Conservation (phyloP, 2,329 filamentous ascomycete species). For the Cordyceps militaris region DNA sequence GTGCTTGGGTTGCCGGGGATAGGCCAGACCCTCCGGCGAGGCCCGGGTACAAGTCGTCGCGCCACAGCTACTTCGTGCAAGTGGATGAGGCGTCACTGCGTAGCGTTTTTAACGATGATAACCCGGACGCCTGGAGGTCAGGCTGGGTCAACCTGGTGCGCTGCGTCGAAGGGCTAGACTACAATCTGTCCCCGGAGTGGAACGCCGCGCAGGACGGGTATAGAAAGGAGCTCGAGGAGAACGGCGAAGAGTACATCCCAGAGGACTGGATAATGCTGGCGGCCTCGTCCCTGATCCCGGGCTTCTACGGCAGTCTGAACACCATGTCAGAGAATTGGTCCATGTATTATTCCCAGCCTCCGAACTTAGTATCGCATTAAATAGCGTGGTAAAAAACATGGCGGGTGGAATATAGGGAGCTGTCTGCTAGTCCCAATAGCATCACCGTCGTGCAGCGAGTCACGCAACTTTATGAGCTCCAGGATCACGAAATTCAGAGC, state of each 20-base stretch:
- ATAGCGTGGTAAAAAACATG: not conserved
- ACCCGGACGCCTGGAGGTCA: not conserved
- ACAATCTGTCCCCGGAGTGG: not conserved
- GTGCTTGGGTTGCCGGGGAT: not conserved
- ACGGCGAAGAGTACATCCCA: not conserved
- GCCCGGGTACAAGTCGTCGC: not conserved
- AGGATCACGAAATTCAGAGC: too few species aligned
- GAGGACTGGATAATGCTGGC: not conserved
- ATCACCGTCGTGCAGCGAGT: too few species aligned
- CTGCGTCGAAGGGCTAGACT: not conserved
- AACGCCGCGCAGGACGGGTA: not conserved
- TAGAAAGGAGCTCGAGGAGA: not conserved
- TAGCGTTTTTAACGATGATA: not conserved
- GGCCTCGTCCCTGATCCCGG: not conserved
- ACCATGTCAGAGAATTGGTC: not conserved
- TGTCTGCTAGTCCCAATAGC: too few species aligned
- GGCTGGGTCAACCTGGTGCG: constrained; percentile 1
- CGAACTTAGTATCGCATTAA: not conserved
- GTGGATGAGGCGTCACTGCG: not conserved
- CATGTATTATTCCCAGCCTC: not conserved
- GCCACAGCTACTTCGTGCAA: not conserved
- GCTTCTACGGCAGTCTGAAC: not conserved
- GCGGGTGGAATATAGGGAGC: not conserved
- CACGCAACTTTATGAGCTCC: too few species aligned
- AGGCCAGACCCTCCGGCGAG: not conserved